Conservation (phyloP, 2,329 filamentous ascomycete species). For the Fusarium transvaalense region DNA sequence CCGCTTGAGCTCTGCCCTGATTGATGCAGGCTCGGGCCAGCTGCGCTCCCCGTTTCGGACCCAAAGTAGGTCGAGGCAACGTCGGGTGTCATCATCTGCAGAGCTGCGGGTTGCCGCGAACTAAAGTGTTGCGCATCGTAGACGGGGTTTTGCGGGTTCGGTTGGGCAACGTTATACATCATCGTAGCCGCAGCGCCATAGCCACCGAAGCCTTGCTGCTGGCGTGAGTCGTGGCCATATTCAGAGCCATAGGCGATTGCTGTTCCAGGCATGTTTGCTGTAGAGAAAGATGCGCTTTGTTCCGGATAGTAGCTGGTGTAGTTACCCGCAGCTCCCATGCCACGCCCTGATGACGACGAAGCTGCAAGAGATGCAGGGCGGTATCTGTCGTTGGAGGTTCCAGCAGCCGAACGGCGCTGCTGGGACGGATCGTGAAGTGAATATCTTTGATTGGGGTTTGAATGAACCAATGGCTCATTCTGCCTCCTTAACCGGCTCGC, state of each 20-base stretch:
- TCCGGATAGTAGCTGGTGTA: constrained; percentile 72
- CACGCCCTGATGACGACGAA: constrained; percentile 61
- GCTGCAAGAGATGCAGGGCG: constrained; percentile 63
- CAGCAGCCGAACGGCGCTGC: constrained; percentile 55
- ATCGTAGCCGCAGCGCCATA: constrained; percentile 73
- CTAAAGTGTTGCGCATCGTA: constrained; percentile 85
- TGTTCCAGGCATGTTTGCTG: constrained; percentile 68
- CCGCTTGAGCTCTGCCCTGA: constrained; percentile 61
- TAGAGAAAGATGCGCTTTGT: constrained; percentile 63
- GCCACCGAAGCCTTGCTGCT: constrained; percentile 66
- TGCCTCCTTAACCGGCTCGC: constrained; percentile 79
- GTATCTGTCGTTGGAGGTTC: constrained; percentile 58
- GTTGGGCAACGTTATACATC: constrained; percentile 83
- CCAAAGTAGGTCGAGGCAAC: constrained; percentile 78
- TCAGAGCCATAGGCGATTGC: constrained; percentile 71
- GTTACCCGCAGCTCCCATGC: constrained; percentile 68
- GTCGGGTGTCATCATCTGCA: constrained; percentile 73
- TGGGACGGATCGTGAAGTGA: constrained; percentile 63
- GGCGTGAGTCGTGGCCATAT: constrained; percentile 73
- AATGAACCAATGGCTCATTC: constrained; percentile 77
- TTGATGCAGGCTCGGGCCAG: constrained; percentile 66
- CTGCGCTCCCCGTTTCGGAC: constrained; percentile 59
- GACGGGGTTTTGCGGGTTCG: constrained; percentile 70
- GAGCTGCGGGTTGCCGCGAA: constrained; percentile 78
- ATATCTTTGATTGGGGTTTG: constrained; percentile 68